phyloP scores from a whole-genome alignment of 495 filamentous ascomycete genomes.

The Lineolata rhizophorae region DNA sequence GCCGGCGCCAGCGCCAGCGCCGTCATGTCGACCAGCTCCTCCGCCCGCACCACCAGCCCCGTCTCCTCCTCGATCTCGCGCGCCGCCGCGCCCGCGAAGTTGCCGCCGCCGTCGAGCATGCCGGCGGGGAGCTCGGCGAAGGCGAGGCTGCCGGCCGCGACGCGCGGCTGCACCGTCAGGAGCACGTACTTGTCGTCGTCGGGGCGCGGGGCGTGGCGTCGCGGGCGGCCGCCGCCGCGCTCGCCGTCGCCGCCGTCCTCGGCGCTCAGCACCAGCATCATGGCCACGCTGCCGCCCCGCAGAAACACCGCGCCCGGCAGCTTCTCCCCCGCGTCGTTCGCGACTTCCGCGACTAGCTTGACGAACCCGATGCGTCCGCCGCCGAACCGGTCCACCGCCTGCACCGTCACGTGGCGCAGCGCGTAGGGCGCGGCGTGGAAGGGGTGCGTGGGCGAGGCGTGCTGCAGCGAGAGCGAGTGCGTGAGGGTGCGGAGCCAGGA shows the following conservation, averaged over 20 bases:
- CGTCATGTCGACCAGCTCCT: conserved; percentile 49
- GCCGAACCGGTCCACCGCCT: conserved; percentile 54
- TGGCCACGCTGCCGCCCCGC: conserved; percentile 59
- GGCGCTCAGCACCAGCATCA: too few relatives aligned
- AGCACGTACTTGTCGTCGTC: conserved; percentile 44
- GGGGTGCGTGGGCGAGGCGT: conserved; percentile 32
- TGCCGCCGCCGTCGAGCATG: conserved; percentile 64
- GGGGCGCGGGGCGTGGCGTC: conserved; percentile 14
- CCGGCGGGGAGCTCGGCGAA: conserved; percentile 72
- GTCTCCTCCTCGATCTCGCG: conserved; percentile 66
- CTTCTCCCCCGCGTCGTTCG: conserved; percentile 36
- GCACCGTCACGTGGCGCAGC: conserved; percentile 46
- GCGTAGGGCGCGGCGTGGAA: conserved; percentile 51
- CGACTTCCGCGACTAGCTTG: conserved; percentile 45
- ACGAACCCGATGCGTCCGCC: conserved; percentile 48
- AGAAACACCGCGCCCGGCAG: conserved; percentile 65
- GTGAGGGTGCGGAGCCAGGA: conserved; percentile 50
- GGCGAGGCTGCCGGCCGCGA: conserved; percentile 52
- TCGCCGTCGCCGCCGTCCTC: too few relatives aligned
- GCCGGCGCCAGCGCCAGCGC: conserved; percentile 30
- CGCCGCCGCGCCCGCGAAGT: conserved; percentile 57
- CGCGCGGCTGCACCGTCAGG: conserved; percentile 63
- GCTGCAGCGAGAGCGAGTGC: conserved; percentile 40
- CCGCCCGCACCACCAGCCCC: conserved; percentile 23
- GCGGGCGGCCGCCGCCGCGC: too few relatives aligned